Percentiles rank a stretch among this genome's conserved stretches.
phyloP scores from a whole-genome alignment of 495 filamentous ascomycete species.

The Trichoderma gamsii region DNA sequence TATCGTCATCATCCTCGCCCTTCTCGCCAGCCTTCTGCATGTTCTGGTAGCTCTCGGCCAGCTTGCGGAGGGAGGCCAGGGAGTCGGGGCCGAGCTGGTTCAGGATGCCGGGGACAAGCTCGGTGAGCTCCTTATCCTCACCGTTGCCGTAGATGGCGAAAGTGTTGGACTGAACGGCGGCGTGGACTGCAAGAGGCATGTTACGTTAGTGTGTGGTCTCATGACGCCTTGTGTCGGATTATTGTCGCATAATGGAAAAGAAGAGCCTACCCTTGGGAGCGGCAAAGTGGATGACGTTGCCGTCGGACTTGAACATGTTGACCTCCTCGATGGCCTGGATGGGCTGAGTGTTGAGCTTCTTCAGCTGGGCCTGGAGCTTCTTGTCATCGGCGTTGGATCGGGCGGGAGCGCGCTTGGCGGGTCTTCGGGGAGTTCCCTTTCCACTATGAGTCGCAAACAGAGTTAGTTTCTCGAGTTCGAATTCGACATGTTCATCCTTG shows the following conservation, averaged over 20 bases:
- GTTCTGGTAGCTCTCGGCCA: slow-evolving; percentile 98
- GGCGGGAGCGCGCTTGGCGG: slow-evolving; percentile 95
- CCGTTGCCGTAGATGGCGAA: slow-evolving; percentile 99
- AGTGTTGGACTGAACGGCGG: slow-evolving; percentile 89
- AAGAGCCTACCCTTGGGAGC: slow-evolving; percentile 78
- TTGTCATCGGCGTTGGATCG: slow-evolving; percentile 91
- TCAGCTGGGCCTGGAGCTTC: slow-evolving; percentile 91
- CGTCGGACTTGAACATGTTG: slow-evolving; percentile 99
- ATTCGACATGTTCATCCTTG: too few relatives aligned
- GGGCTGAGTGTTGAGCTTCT: slow-evolving; percentile 94
- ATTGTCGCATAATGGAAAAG: not conserved
- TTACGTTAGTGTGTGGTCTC: not conserved
- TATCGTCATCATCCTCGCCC: slow-evolving; percentile 76
- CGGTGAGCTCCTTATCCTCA: slow-evolving; percentile 99
- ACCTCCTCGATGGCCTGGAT: slow-evolving; percentile 99
- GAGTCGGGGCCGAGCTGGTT: slow-evolving; percentile 98
- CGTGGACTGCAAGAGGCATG: slow-evolving; percentile 65
- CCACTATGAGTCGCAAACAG: slow-evolving; percentile 51
- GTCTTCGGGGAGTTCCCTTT: slow-evolving; percentile 96
- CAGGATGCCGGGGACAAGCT: slow-evolving; percentile 97
- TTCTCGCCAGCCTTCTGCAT: slow-evolving; percentile 89
- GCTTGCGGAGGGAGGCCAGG: slow-evolving; percentile 94
- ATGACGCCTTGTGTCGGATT: not conserved
- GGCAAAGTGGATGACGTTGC: slow-evolving; percentile 98
- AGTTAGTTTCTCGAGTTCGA: not conserved